Percentiles rank a stretch among this genome's conserved stretches.
These are phyloP conservation scores for Angophora floribunda DNA, from an alignment of 345 rosid species.

Conservation along the genomic window DNA sequence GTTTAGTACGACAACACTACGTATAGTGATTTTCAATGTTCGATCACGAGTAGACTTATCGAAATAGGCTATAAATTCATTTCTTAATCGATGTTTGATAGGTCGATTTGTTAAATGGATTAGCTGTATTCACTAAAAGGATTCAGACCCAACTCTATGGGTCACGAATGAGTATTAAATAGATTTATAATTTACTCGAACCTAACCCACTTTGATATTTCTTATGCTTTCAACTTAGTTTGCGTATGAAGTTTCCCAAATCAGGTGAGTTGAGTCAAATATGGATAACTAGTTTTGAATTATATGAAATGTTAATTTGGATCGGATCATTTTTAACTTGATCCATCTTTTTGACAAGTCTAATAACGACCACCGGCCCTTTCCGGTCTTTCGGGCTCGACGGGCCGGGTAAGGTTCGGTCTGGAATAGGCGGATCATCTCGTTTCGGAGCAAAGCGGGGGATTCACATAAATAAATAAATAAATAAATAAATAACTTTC, in stretches of 20 bases:
- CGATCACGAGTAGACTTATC: fast-evolving
- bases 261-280: too few species aligned
- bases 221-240: fast-evolving
- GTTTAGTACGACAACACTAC: fast-evolving
- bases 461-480: too few species aligned
- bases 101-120: background rate
- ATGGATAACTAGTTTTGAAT: background rate
- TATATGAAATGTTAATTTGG: too few species aligned
- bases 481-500: background rate
- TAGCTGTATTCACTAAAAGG: background rate
- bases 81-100: too few species aligned
- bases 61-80: too few species aligned
- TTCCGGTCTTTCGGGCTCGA: background rate
- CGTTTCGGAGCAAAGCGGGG: background rate
- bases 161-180: too few species aligned
- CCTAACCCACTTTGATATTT: too few species aligned
- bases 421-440: background rate
- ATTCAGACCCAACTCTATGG: background rate
- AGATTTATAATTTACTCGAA: too few species aligned
- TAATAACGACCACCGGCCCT: background rate
- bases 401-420: background rate
- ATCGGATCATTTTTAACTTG: background rate
- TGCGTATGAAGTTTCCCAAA: too few species aligned
- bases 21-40: background rate
- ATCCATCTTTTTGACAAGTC: background rate